Base-by-base conservation (phyloP, 495 filamentous ascomycete species). In the Penicillium odoratum region DNA sequence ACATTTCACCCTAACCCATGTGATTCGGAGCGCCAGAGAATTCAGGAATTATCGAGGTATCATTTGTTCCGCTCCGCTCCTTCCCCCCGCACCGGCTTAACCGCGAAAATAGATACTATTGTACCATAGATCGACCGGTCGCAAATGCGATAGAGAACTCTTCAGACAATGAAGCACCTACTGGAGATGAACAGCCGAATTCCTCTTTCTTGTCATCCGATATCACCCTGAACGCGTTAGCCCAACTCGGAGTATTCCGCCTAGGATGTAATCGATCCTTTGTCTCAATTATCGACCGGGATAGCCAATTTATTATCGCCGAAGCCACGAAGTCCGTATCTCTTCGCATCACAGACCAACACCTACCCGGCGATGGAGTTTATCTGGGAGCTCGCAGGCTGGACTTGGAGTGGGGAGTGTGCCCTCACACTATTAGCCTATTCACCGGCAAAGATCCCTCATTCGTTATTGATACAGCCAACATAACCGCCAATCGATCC, bases 161-260 rank as follows among this genome's bases (percentile, higher is more conserved):
- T 26, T 21, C 10, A 3, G 44, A 46, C 16, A 43, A 59, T 7
- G 46, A 52, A 18, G 33, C 63, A 6, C 38, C 53, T 0, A 53
- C 55, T 5, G 56, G 61, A 10, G 59, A 64, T 29, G 63, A 67
- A 31, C 58, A 60, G 28, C 59, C 54, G 5, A 52, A 52, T 0
- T 53, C 53, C 5, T 51, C 55, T 7, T 55, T 47, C 7, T 59
- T 76, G 3, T 80, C 80, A 15, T 65, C 70, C 10, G 87, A 90
- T 61, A 81, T 82, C 7, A 79, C 81, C 38, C 74, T 90, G 5
- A 85, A 82, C 0, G 84, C 83, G 0, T 79, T 89, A 60, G 80
- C 85, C 21, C 86, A 89, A 63, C 70, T 89, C 21, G 85, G 81
- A 0, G 73, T 81, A 25, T 73, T 81, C 33, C 77, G 81, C 8